phyloP scores from a whole-genome alignment of 2,329 filamentous ascomycete species.

The Hymenoscyphus salicellus region DNA sequence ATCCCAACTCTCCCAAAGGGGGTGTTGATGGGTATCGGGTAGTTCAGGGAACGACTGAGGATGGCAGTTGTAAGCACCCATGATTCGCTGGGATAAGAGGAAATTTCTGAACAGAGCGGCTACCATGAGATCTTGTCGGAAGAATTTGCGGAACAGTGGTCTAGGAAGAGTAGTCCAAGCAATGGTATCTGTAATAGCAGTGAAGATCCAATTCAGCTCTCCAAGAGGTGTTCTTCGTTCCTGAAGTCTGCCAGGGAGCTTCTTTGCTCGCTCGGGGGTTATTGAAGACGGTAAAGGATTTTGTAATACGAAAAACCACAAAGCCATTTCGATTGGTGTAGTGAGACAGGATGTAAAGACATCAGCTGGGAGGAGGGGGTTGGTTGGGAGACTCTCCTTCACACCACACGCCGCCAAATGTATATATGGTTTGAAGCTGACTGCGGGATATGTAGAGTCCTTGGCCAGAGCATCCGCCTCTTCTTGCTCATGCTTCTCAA shows the following conservation, averaged over 20 bases:
- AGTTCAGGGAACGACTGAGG: constrained; percentile 87
- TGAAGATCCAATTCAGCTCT: constrained; percentile 99
- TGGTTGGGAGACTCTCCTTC: constrained; percentile 91
- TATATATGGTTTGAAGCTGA: constrained; percentile 67
- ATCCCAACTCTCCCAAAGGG: constrained; percentile 97
- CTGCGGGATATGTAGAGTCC: constrained; percentile 81
- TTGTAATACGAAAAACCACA: constrained; percentile 94
- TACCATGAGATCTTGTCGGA: constrained; percentile 98
- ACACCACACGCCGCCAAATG: constrained; percentile 88
- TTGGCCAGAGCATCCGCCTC: constrained; percentile 72
- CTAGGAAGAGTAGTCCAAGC: constrained; percentile 94
- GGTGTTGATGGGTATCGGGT: constrained; percentile 93
- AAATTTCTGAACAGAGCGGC: constrained; percentile 96
- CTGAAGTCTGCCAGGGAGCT: constrained; percentile 85
- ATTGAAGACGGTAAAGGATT: constrained; percentile 65
- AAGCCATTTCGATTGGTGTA: constrained; percentile 94
- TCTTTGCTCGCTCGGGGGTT: constrained; percentile 77
- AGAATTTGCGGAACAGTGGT: constrained; percentile 91
- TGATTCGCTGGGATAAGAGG: constrained; percentile 87
- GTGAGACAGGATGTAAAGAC: constrained; percentile 95
- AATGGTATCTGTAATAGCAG: constrained; percentile 96
- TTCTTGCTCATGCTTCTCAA: constrained; percentile 90
- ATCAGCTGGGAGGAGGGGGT: constrained; percentile 88
- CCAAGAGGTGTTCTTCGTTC: constrained; percentile 91
- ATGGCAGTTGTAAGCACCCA: constrained; percentile 94